Evolutionary conservation across 768 basidiomycete genomes (phyloP).

Genomic region (Tulasnella sp.): DNA sequence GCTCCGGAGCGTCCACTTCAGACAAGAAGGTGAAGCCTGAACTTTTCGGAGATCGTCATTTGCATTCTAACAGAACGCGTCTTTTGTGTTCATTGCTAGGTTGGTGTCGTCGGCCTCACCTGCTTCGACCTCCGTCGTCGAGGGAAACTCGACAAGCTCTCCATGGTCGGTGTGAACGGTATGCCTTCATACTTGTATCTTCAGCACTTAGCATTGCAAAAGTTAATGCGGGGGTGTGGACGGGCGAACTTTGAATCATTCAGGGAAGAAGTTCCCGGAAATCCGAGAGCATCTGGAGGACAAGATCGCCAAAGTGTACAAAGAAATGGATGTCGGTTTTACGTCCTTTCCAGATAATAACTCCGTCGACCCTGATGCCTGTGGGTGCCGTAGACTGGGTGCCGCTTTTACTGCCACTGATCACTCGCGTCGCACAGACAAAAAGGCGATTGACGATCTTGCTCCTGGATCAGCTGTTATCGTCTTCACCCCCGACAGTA

Average conservation of each 20-base stretch:
- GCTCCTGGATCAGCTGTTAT: slow-evolving; percentile 79
- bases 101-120: slow-evolving; percentile 63
- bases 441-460: slow-evolving; percentile 64
- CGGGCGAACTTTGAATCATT: background rate
- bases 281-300: slow-evolving; percentile 69
- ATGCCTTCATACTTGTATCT: background rate
- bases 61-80: background rate
- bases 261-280: slow-evolving; percentile 61
- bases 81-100: slow-evolving; percentile 14
- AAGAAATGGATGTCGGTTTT: slow-evolving; percentile 80
- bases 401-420: no score
- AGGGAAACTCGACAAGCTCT: slow-evolving; percentile 69
- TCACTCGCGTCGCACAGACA: no score
- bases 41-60: background rate
- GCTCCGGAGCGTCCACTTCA: slow-evolving; percentile 82
- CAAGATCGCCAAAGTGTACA: slow-evolving; percentile 77
- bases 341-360: slow-evolving; percentile 66
- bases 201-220: background rate
- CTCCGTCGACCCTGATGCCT: slow-evolving; percentile 64
- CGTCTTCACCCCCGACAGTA: slow-evolving; percentile 87
- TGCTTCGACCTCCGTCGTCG: slow-evolving; percentile 79
- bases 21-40: slow-evolving; percentile 68
- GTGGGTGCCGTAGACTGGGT: no score
- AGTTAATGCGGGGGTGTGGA: background rate
- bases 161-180: slow-evolving; percentile 67